A percentile compares a stretch with the other conserved stretches of the same genome.
Conservation (phyloP, 371 early-diverging fungal genomes). For the Smittium mucronatum region DNA sequence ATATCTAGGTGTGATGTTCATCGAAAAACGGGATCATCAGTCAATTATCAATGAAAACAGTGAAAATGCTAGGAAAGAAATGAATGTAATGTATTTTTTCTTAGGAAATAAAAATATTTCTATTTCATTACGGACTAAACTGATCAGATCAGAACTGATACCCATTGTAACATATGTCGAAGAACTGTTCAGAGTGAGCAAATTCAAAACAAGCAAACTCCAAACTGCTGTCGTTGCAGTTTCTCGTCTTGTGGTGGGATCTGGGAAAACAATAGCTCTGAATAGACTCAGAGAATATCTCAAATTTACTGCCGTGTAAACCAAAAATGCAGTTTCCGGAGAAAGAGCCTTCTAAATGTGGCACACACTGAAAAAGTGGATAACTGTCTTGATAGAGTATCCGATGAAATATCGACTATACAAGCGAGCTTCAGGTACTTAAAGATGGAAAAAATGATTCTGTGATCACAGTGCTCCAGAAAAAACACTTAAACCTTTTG, state of each 20-base stretch:
- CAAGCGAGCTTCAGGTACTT: background rate
- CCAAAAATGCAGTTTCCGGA: background rate
- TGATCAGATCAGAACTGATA: background rate
- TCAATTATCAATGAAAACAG: background rate
- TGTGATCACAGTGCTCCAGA: background rate
- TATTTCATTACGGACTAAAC: background rate
- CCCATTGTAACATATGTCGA: background rate
- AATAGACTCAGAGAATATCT: background rate
- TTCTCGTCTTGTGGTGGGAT: background rate
- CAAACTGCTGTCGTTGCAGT: background rate
- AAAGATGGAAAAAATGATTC: background rate
- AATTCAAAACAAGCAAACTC: background rate
- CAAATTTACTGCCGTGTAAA: background rate
- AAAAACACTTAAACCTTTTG: background rate
- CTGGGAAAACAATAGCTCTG: background rate
- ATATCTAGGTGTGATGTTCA: slow-evolving; percentile 1
- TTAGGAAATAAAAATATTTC: background rate
- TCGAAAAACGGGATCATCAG: background rate
- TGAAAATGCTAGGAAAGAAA: background rate
- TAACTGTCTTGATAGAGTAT: background rate
- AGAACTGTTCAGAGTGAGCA: slow-evolving; percentile 1
- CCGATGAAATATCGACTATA: background rate
- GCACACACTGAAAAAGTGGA: background rate
- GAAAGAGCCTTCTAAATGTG: background rate
- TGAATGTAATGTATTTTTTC: background rate